Percentiles rank a stretch among this genome's conserved stretches.
phyloP scores from a whole-genome alignment of 257 asterid genomes.

The Salvia splendens region DNA sequence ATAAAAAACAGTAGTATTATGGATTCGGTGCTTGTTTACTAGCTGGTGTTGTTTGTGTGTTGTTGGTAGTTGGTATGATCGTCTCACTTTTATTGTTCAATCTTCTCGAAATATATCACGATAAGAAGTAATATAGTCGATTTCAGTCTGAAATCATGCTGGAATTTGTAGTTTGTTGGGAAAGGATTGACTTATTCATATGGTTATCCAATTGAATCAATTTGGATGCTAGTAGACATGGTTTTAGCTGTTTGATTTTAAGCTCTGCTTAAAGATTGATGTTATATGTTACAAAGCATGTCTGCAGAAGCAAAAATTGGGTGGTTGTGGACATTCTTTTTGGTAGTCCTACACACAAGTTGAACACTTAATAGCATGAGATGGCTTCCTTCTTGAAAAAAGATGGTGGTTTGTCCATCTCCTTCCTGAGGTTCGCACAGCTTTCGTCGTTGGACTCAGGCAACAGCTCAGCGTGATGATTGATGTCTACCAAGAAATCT shows the following conservation, averaged over 20 bases:
- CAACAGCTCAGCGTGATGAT: no score
- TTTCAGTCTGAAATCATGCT: background rate
- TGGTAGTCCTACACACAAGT: background rate
- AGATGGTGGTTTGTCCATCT: background rate
- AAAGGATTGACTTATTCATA: slow-evolving; percentile 17
- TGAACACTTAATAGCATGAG: background rate
- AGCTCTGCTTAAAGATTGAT: background rate
- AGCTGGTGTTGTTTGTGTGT: slow-evolving; percentile 72
- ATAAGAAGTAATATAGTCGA: background rate
- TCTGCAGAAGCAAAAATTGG: background rate
- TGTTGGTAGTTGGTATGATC: slow-evolving; percentile 76
- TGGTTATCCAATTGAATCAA: background rate
- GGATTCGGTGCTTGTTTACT: slow-evolving; percentile 80
- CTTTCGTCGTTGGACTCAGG: no score
- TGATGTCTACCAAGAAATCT: no score
- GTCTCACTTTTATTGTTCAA: slow-evolving; percentile 24
- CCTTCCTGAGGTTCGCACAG: no score
- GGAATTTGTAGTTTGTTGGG: slow-evolving; percentile 7
- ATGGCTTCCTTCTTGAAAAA: background rate
- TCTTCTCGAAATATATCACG: background rate
- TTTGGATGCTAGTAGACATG: background rate
- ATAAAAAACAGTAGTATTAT: slow-evolving; percentile 44
- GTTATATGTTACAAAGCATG: background rate
- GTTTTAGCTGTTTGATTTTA: background rate
- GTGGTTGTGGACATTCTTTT: slow-evolving; percentile 8